Percentiles rank a stretch among this genome's conserved stretches.
phyloP scores from a whole-genome alignment of 106 monocot species.

The Xerophyta viscosa region DNA sequence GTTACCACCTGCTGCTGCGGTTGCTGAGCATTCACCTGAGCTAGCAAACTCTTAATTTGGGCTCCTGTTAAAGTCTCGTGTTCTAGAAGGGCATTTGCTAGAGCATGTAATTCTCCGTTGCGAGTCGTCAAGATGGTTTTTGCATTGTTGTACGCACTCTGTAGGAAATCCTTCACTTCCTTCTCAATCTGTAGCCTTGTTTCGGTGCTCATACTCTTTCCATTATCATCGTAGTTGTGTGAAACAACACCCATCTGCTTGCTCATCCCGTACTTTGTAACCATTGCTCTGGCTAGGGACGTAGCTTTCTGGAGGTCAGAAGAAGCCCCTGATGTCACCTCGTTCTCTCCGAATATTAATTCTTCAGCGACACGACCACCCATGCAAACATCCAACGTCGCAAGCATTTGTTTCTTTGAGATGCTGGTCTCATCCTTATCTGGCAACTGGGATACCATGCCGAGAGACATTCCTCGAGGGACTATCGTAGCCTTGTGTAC shows the following conservation, averaged over 20 bases:
- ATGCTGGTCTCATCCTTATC: constrained; percentile 91
- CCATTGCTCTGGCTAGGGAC: constrained; percentile 71
- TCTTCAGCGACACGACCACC: constrained; percentile 96
- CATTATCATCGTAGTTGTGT: constrained; percentile 85
- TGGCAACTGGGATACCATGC: constrained; percentile 90
- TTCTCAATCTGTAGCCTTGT: constrained; percentile 84
- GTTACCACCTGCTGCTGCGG: constrained; percentile 28
- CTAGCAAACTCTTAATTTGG: constrained; percentile 80
- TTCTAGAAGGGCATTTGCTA: constrained; percentile 85
- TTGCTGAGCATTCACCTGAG: constrained; percentile 33
- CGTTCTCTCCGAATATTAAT: constrained; percentile 85
- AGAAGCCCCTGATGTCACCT: constrained; percentile 91
- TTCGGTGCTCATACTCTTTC: constrained; percentile 94
- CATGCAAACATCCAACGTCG: constrained; percentile 98
- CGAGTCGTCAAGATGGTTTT: constrained; percentile 64
- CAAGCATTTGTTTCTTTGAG: constrained; percentile 89
- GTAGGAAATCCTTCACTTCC: constrained; percentile 76
- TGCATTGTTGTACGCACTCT: constrained; percentile 88
- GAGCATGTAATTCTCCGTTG: constrained; percentile 74
- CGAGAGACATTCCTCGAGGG: constrained; percentile 86
- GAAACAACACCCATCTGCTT: constrained; percentile 73
- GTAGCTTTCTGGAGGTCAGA: constrained; percentile 92
- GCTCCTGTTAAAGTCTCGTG: constrained; percentile 78
- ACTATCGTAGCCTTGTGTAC: constrained; percentile 98
- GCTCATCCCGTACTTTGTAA: constrained; percentile 97